Evolutionary conservation across 805 yeast species (phyloP), one percentile per base, ranked within the genome.

Genomic region (Candida hungchunana): DNA sequence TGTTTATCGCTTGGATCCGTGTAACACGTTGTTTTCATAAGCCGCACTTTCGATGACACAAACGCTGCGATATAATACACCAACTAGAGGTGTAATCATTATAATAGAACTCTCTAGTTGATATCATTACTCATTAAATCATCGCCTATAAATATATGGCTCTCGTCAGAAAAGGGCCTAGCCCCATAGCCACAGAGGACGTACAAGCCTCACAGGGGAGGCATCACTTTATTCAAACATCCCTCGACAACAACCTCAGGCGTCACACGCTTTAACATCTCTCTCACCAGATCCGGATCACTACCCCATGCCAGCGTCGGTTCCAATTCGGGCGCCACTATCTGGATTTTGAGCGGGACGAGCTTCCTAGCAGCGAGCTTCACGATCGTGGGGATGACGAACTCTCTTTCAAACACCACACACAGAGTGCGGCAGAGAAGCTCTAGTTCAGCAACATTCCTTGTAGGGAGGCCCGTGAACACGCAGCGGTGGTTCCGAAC

Each of bases 241-340:
- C 73, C 73, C 33, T 74, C 80, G 0, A 77, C 61, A 0, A 79
- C 65, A 29, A 71, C 47, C 12, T 67, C 71, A 0, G 66, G 66
- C 32, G 66, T 69, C 66, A 79, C 67, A 29, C 62, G 60, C 23
- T 50, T 51, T 43, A 73, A 47, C 51, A 76, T 54, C 32, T 63
- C 65, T 14, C 55, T 51, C 5, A 69, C 63, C 13, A 73, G 39
- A 9, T 50, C 59, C 11, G 59, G 41, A 42, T 77, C 80, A 29
- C 81, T 69, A 1, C 85, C 84, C 57, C 75, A 79, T 28, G 64
- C 57, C 21, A 76, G 48, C 3, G 76, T 61, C 0, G 78, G 69
- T 44, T 79, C 85, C 18, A 71, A 64, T 13, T 58, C 58, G 0
- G 75, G 59, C 3, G 50, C 39, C 3, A 63, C 45, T 15, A 73